A percentile compares a stretch with the other conserved stretches of the same genome.
phyloP scores from a whole-genome alignment of 805 yeast species.

The Saturnispora hagleri region DNA sequence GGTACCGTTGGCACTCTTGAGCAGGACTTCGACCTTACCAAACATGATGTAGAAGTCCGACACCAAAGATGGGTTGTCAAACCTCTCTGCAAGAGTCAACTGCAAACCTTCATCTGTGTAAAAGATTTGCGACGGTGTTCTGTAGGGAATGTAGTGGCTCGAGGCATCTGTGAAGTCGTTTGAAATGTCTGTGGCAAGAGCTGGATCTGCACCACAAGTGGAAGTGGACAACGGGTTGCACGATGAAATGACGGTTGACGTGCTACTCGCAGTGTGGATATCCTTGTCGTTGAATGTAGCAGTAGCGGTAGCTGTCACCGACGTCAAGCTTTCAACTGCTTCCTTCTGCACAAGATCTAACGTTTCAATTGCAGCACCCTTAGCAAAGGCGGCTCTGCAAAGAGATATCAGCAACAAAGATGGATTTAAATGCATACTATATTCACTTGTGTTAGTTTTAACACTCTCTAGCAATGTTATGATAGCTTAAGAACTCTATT shows the following conservation, averaged over 20 bases:
- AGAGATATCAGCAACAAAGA: not conserved
- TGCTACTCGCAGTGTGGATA: slow-evolving; percentile 6
- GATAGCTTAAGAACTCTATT: not conserved
- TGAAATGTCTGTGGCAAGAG: slow-evolving; percentile 47
- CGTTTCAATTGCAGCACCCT: not conserved
- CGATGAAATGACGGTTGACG: slow-evolving; percentile 14
- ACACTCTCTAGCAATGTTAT: not conserved
- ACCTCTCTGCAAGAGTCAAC: slow-evolving; percentile 50
- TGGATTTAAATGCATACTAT: not conserved
- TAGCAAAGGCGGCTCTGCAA: not conserved
- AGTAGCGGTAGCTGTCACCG: not conserved
- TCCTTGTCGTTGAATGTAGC: not conserved
- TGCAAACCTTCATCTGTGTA: slow-evolving; percentile 49
- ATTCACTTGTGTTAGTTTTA: not conserved
- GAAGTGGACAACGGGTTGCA: slow-evolving; percentile 28
- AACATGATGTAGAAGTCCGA: slow-evolving; percentile 83
- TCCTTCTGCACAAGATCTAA: not conserved
- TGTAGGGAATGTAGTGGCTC: slow-evolving; percentile 34
- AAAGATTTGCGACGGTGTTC: slow-evolving; percentile 37
- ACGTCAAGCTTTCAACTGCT: not conserved
- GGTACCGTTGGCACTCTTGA: slow-evolving; percentile 65
- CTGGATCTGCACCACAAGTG: slow-evolving; percentile 37
- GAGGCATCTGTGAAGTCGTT: slow-evolving; percentile 43
- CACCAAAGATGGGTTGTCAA: slow-evolving; percentile 68
- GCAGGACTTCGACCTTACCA: slow-evolving; percentile 67